These are phyloP conservation scores for Colletotrichum liaoningense DNA, from an alignment of 2,329 filamentous ascomycete genomes.

Conservation along the genomic window DNA sequence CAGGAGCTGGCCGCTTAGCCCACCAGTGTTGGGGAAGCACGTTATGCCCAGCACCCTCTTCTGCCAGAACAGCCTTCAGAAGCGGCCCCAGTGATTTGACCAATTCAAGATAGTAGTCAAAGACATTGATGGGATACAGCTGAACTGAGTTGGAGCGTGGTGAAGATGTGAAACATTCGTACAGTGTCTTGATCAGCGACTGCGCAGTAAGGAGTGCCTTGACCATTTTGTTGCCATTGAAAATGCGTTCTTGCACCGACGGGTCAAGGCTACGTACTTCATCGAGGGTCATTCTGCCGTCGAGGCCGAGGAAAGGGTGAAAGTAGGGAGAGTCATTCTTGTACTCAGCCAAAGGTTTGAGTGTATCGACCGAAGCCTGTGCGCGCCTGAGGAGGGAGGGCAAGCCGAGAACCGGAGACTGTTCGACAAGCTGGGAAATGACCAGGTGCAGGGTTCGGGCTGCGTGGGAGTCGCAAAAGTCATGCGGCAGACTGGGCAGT, in stretches of 20 bases:
- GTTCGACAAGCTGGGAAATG: constrained; percentile 82
- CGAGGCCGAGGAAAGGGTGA: constrained; percentile 69
- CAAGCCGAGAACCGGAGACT: constrained; percentile 82
- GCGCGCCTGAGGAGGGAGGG: constrained; percentile 83
- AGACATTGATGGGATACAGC: constrained; percentile 83
- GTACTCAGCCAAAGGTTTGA: constrained; percentile 72
- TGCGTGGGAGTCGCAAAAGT: constrained; percentile 75
- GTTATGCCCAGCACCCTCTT: constrained; percentile 81
- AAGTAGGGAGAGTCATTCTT: constrained; percentile 75
- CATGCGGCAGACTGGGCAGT: constrained; percentile 81
- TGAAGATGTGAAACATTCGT: constrained; percentile 78
- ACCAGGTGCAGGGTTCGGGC: constrained; percentile 79
- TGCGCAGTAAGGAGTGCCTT: constrained; percentile 84
- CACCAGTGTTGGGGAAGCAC: constrained; percentile 78
- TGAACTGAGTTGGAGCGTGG: constrained; percentile 72
- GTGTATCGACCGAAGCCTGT: constrained; percentile 73
- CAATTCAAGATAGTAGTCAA: constrained; percentile 83
- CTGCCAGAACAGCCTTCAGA: constrained; percentile 83
- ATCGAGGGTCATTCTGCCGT: constrained; percentile 43
- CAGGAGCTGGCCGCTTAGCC: constrained; percentile 31
- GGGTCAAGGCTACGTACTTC: constrained; percentile 49
- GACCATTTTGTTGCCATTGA: constrained; percentile 78
- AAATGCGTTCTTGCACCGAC: constrained; percentile 54
- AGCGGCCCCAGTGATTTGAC: constrained; percentile 81
- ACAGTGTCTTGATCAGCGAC: constrained; percentile 79